These are phyloP conservation scores for Candida sithepensis DNA, from an alignment of 805 yeast species.

Conservation along the genomic window DNA sequence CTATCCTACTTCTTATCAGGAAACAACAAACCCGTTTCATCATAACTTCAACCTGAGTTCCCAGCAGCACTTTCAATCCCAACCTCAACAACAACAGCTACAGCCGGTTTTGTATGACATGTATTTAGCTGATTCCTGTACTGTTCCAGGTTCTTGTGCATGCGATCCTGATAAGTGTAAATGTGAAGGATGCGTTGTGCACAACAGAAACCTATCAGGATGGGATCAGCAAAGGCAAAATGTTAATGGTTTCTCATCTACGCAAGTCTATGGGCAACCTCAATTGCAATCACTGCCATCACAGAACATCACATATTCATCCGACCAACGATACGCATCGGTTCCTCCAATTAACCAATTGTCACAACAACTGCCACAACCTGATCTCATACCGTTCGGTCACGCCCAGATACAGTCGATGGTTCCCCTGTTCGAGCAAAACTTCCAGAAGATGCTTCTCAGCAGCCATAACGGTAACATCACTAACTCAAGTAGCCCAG, in stretches of 20 bases:
- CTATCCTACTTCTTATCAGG: background rate
- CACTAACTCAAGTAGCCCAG: background rate
- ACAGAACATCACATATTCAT: background rate
- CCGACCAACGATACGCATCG: background rate
- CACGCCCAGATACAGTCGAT: conserved; percentile 23
- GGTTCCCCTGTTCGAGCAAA: conserved; percentile 10
- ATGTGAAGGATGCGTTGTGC: conserved; percentile 32
- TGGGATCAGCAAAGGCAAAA: background rate
- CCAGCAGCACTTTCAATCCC: background rate
- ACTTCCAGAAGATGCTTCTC: conserved; percentile 8
- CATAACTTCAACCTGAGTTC: background rate
- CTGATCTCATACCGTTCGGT: conserved; percentile 18
- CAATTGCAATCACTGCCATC: background rate
- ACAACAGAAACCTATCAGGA: conserved; percentile 3
- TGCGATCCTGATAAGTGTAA: conserved; percentile 31
- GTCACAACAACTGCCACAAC: background rate
- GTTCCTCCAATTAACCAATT: background rate
- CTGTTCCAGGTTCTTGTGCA: conserved; percentile 33
- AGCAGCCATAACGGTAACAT: background rate
- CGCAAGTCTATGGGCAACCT: background rate
- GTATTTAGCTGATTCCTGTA: conserved; percentile 30
- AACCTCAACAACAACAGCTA: background rate
- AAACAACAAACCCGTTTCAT: background rate
- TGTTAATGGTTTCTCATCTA: background rate
- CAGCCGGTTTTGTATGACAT: conserved; percentile 24